These are phyloP conservation scores for Ophiocordyceps camponoti-rufipedis DNA, from an alignment of 2,329 filamentous ascomycete genomes.

Conservation along the genomic window DNA sequence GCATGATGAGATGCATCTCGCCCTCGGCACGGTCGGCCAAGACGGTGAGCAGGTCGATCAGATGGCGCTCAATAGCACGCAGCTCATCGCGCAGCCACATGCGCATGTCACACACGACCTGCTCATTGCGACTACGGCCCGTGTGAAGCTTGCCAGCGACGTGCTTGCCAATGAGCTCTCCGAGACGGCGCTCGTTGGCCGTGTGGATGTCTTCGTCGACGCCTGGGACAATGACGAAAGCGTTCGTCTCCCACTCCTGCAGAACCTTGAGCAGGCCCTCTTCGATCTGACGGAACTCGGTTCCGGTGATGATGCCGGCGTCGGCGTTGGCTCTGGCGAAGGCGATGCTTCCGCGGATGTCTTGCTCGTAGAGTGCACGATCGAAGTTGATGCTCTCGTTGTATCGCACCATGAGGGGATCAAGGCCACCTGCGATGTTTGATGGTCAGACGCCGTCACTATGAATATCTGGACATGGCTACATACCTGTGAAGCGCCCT, in stretches of 20 bases:
- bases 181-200: constrained; percentile 52
- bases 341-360: constrained; percentile 64
- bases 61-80: constrained; percentile 45
- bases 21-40: constrained; percentile 50
- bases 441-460: not conserved
- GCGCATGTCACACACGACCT: constrained; percentile 79
- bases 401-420: constrained; percentile 74
- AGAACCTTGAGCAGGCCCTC: constrained; percentile 42
- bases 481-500: constrained; percentile 30
- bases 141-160: constrained; percentile 82
- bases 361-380: constrained; percentile 58
- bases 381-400: constrained; percentile 72
- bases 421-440: constrained; percentile 45
- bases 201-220: constrained; percentile 47
- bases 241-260: constrained; percentile 32
- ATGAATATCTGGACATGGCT: not conserved
- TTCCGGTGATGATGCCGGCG: constrained; percentile 50
- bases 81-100: constrained; percentile 71
- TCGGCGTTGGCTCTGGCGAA: constrained; percentile 68
- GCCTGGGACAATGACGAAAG: constrained; percentile 31
- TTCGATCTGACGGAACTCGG: constrained; percentile 61
- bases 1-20: constrained; percentile 66
- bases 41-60: constrained; percentile 53
- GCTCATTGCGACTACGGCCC: constrained; percentile 73
- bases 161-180: constrained; percentile 74